Percentiles rank a stretch among this genome's conserved stretches.
Evolutionary conservation across 1,284 basidiomycete species (phyloP).

Genomic region (Puccinia horiana): DNA sequence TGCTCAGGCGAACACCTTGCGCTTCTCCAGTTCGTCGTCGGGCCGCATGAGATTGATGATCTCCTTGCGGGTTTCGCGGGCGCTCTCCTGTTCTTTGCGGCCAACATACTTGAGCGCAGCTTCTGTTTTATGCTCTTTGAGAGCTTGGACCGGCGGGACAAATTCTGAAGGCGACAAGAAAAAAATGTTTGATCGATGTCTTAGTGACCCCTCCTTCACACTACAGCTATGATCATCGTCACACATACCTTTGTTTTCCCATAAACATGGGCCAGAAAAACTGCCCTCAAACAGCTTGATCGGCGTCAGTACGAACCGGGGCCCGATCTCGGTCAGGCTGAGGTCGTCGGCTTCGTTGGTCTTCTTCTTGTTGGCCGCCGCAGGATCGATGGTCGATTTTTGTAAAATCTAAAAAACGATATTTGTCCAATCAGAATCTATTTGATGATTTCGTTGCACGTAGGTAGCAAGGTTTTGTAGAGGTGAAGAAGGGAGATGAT

Average conservation of each 20-base stretch:
- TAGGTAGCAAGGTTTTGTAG: not conserved
- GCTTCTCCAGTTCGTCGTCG: conserved; percentile 36
- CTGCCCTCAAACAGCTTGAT: conserved; percentile 98
- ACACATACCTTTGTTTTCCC: conserved; percentile 68
- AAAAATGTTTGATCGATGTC: not conserved
- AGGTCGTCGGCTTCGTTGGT: not conserved
- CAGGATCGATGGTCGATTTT: conserved; percentile 13
- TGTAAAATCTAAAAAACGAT: conserved; percentile 26
- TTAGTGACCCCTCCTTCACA: not conserved
- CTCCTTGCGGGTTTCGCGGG: conserved; percentile 5
- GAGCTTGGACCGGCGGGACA: conserved; percentile 27
- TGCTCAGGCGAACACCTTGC: conserved; percentile 32
- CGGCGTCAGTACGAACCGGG: conserved; percentile 93
- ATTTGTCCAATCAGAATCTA: not conserved
- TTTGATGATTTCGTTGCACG: not conserved
- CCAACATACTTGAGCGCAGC: conserved; percentile 32
- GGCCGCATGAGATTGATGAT: conserved; percentile 3
- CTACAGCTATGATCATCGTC: not conserved
- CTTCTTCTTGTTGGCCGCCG: conserved; percentile 4
- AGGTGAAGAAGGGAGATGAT: not conserved
- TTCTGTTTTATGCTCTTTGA: conserved; percentile 39
- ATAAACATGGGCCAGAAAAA: conserved; percentile 91
- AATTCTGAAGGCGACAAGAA: conserved; percentile 17
- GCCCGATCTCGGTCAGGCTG: conserved; percentile 88
- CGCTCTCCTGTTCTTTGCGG: conserved; percentile 36